A percentile compares a stretch with the other conserved stretches of the same genome.
These are phyloP conservation scores for Xylaria sp. DNA, from an alignment of 2,329 filamentous ascomycete species.

Conservation along the genomic window DNA sequence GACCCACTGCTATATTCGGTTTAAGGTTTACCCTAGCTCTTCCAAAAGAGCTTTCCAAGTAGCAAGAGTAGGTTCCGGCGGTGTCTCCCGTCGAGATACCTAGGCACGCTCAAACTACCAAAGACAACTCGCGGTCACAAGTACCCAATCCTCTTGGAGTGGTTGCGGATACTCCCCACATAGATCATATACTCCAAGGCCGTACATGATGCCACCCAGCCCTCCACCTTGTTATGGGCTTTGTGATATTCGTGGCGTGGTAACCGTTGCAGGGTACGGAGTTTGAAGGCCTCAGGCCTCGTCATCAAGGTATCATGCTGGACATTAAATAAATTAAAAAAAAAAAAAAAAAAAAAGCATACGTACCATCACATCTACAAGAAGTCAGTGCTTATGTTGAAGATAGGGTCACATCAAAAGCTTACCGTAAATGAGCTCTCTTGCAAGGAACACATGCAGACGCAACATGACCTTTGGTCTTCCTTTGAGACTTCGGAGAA, in stretches of 20 bases:
- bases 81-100: not conserved
- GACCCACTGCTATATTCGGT: not conserved
- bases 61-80: not conserved
- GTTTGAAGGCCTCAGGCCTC: not conserved
- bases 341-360: conserved; percentile 38
- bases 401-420: conserved; percentile 34
- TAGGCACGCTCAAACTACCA: not conserved
- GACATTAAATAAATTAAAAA: conserved; percentile 9
- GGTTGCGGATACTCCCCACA: conserved; percentile 18
- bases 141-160: not conserved
- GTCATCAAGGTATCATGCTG: not conserved
- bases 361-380: conserved; percentile 73
- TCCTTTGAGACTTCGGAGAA: conserved; percentile 71
- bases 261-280: not conserved
- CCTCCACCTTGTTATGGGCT: not conserved
- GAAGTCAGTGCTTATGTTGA: conserved; percentile 49
- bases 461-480: conserved; percentile 83
- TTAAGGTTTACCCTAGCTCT: not conserved
- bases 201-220: conserved; percentile 3
- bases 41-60: not conserved
- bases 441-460: conserved; percentile 90
- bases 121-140: conserved; percentile 1
- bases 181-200: conserved; percentile 19
- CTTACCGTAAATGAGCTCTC: conserved; percentile 79
- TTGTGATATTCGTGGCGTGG: conserved; percentile 7